These are phyloP conservation scores for Chlorella sp. DNA, from an alignment of 139 green algal species.

Conservation along the genomic window DNA sequence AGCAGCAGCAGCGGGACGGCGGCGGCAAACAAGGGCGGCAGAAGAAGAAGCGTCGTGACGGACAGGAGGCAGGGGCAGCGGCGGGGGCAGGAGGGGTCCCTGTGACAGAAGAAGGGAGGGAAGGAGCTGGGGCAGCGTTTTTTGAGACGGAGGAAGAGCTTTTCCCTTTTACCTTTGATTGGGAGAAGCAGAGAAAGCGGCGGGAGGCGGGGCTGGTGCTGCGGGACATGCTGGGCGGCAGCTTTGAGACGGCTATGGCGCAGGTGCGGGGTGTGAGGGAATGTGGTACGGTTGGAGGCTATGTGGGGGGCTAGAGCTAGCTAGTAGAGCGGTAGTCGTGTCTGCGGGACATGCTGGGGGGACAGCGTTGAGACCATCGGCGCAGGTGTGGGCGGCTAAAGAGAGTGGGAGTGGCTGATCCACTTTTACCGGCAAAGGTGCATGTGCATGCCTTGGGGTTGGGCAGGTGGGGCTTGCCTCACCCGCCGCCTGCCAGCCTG, in stretches of 20 bases:
- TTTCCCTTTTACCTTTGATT: neutral
- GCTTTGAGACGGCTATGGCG: conserved; percentile 10
- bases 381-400: too few species aligned
- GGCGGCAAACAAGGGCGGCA: neutral
- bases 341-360: too few species aligned
- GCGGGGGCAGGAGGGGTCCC: neutral
- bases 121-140: neutral
- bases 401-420: too few species aligned
- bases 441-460: neutral
- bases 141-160: conserved; percentile 16
- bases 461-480: neutral
- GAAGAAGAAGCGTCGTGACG: neutral
- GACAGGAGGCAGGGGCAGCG: neutral
- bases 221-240: conserved; percentile 3
- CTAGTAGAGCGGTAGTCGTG: too few species aligned
- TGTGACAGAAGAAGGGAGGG: neutral
- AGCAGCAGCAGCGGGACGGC: neutral
- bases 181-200: conserved; percentile 18
- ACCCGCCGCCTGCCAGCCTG: neutral
- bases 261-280: neutral
- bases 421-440: neutral
- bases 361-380: too few species aligned
- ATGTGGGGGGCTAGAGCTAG: too few species aligned
- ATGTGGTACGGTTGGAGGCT: too few species aligned
- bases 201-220: conserved; percentile 13